Percentiles rank a stretch among this genome's conserved stretches.
These are phyloP conservation scores for Debaryomyces maramus DNA, from an alignment of 805 yeast genomes.

Conservation along the genomic window DNA sequence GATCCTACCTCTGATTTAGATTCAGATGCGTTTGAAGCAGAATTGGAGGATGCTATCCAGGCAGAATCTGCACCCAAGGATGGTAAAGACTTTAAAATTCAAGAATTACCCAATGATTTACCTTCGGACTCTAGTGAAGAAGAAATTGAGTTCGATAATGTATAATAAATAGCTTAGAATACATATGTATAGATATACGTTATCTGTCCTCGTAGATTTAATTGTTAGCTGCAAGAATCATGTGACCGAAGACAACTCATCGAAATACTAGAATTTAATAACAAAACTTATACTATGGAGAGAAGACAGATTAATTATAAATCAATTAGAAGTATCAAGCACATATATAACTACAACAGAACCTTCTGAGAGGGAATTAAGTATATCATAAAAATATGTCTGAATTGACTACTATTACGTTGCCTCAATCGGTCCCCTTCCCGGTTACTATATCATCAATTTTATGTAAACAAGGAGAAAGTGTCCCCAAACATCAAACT, in stretches of 20 bases:
- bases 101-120: background rate
- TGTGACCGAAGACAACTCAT: background rate
- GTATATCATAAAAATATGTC: slow-evolving; percentile 20
- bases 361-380: background rate
- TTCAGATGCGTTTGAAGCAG: background rate
- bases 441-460: slow-evolving; percentile 65
- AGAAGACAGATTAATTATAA: background rate
- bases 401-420: slow-evolving; percentile 46
- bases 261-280: background rate
- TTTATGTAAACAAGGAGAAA: slow-evolving; percentile 44
- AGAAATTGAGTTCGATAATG: slow-evolving; percentile 2
- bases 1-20: background rate
- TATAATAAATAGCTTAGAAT: background rate
- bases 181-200: background rate
- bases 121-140: slow-evolving; percentile 1
- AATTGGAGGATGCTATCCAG: slow-evolving; percentile 2
- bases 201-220: background rate
- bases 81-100: background rate
- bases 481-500: slow-evolving; percentile 51
- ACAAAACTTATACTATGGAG: too few species aligned
- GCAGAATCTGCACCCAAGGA: background rate
- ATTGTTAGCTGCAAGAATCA: background rate
- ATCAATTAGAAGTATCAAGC: too few species aligned
- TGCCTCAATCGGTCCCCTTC: slow-evolving; percentile 65
- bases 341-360: background rate